These are phyloP conservation scores for Polytolypa hystricis DNA, from an alignment of 2,329 filamentous ascomycete genomes.

Conservation along the genomic window DNA sequence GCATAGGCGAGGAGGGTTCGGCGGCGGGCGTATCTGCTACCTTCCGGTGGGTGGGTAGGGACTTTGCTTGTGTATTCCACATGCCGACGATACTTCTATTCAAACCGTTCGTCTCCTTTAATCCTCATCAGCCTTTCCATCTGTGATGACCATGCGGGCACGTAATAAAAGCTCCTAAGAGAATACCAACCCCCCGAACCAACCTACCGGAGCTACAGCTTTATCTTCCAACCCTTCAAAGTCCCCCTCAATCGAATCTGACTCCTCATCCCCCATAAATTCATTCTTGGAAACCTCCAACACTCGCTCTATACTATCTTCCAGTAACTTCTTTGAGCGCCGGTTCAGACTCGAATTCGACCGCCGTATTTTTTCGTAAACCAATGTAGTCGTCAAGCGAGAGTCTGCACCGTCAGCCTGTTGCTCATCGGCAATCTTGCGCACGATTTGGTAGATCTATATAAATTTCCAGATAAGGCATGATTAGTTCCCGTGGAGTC, in stretches of 20 bases:
- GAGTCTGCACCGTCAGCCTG: constrained; percentile 38
- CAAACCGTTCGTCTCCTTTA: constrained; percentile 48
- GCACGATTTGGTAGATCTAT: constrained; percentile 64
- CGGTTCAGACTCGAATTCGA: constrained; percentile 82
- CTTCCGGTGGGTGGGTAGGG: constrained; percentile 17
- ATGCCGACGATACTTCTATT: constrained; percentile 53
- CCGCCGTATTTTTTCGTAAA: constrained; percentile 70
- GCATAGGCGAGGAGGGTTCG: constrained; percentile 16
- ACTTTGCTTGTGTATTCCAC: constrained; percentile 39
- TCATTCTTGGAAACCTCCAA: constrained; percentile 60
- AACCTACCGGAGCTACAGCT: constrained; percentile 20
- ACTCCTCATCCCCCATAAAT: constrained; percentile 45
- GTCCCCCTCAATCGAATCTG: constrained; percentile 39
- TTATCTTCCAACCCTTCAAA: constrained; percentile 39
- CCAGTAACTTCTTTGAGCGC: constrained; percentile 67
- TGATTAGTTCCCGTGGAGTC: too few species aligned
- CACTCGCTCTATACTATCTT: constrained; percentile 76
- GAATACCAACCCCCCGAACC: too few species aligned
- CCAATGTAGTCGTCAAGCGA: constrained; percentile 46
- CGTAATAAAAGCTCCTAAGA: background rate
- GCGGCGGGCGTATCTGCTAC: constrained; percentile 17
- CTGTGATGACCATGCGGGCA: background rate
- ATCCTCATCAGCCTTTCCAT: constrained; percentile 12
- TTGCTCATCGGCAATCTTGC: constrained; percentile 61
- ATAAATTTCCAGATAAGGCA: too few species aligned